Percentiles rank a stretch among this genome's conserved stretches.
phyloP scores from a whole-genome alignment of 1,284 basidiomycete species.

The Limonomyces culmigenus region DNA sequence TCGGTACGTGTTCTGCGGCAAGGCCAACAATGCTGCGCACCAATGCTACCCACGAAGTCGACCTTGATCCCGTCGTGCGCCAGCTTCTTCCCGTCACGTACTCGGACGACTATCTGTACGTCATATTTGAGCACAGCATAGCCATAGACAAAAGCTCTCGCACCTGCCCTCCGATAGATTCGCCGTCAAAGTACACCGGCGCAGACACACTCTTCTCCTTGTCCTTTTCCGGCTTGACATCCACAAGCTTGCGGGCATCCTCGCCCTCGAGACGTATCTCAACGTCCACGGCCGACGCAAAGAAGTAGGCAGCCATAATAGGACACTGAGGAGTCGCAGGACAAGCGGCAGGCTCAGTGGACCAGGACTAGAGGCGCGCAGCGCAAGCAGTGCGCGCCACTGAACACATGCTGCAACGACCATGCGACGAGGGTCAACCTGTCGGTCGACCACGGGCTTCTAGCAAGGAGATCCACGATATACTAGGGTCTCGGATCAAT shows the following conservation, averaged over 20 bases:
- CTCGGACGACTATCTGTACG: conserved; percentile 78
- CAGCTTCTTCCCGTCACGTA: conserved; percentile 90
- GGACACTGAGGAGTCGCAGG: not conserved
- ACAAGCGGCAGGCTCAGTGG: not conserved
- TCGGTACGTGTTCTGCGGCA: too few species aligned
- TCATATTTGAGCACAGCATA: too few species aligned
- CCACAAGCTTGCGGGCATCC: conserved; percentile 69
- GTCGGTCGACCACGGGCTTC: too few species aligned
- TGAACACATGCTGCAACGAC: too few species aligned
- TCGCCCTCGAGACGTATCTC: conserved; percentile 82
- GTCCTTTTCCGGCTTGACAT: conserved; percentile 56
- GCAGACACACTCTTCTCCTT: conserved; percentile 71
- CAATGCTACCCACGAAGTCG: conserved; percentile 93
- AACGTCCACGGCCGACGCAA: conserved; percentile 80
- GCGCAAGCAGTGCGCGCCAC: too few species aligned
- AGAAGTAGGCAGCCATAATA: conserved; percentile 66
- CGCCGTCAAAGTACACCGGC: conserved; percentile 93
- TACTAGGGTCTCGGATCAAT: too few species aligned
- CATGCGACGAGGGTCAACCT: too few species aligned
- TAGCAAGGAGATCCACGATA: too few species aligned
- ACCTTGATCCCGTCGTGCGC: conserved; percentile 96
- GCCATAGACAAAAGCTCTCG: conserved; percentile 10
- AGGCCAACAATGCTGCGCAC: conserved; percentile 29
- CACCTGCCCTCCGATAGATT: conserved; percentile 77
- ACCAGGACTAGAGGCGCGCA: not conserved